Evolutionary conservation across 805 yeast species (phyloP).

Genomic region (Candida ascalaphidarum): DNA sequence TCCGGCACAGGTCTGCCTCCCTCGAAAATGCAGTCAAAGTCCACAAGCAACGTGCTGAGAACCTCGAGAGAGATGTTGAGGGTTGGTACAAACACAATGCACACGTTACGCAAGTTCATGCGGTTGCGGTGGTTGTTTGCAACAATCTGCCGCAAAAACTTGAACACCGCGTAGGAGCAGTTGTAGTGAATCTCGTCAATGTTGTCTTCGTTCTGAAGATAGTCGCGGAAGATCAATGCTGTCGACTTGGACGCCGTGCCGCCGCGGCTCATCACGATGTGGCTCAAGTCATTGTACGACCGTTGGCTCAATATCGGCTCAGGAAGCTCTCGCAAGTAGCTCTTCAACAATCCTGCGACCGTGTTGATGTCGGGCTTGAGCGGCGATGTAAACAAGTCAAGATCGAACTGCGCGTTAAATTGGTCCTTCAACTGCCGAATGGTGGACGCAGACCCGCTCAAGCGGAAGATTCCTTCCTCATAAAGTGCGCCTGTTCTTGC

Average conservation of each 20-base stretch:
- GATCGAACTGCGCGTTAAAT: conserved; percentile 62
- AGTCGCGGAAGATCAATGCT: conserved; percentile 21
- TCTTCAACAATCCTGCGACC: conserved; percentile 75
- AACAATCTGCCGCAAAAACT: conserved; percentile 57
- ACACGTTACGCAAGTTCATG: conserved; percentile 74
- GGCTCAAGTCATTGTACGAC: conserved; percentile 20
- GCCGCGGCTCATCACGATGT: conserved; percentile 11
- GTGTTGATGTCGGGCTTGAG: conserved; percentile 69
- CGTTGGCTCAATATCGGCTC: conserved; percentile 55
- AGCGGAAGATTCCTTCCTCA: conserved; percentile 86
- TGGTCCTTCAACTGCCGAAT: conserved; percentile 60
- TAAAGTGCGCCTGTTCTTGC: conserved; percentile 59
- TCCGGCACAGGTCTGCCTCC: conserved; percentile 35
- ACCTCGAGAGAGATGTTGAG: conserved; percentile 58
- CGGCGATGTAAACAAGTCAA: conserved; percentile 46
- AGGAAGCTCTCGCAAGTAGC: conserved; percentile 74
- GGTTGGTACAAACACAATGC: conserved; percentile 80
- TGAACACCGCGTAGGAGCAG: conserved; percentile 56
- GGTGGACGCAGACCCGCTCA: conserved; percentile 79
- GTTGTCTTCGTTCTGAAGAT: conserved; percentile 19
- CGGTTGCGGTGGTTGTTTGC: conserved; percentile 56
- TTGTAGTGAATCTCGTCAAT: conserved; percentile 52
- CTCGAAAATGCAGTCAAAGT: conserved; percentile 55
- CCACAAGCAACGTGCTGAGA: conserved; percentile 50
- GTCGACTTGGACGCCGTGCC: conserved; percentile 8